Evolutionary conservation across 345 rosid genomes (phyloP), one percentile per base, ranked within the genome.

Genomic region (Pistacia atlantica): DNA sequence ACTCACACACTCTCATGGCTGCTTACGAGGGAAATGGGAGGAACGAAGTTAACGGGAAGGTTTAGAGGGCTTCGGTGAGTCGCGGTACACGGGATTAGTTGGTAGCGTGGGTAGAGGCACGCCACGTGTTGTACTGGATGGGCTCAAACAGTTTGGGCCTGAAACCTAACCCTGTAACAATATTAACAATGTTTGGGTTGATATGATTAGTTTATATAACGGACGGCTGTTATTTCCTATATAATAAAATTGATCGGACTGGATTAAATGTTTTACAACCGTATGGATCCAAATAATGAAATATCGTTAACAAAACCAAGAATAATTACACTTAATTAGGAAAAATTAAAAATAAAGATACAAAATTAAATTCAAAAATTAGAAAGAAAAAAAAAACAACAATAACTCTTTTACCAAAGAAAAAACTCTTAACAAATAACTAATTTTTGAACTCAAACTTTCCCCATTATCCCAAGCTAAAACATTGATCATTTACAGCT

Each of bases 371-470:
- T 58, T 58, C 62, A 58, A 58, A 58, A 58, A 16, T 57, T 31
- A 2, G 3, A 16, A 16, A 46, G 25, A 25, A 25, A 25, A 25
- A 25, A 25, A 25, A 25, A 25, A 25, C 25, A 46, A 46, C 0
- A 46, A 49, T 49, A 49, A 49, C 10, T 49, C 54, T 49, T 49
- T 49, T 49, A 49, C 54, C 54, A 49, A 49, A 49, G 10, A 13
- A 49, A 49, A 49, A 49, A 6, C 54, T 49, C 12, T 0, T 49
- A 49, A 49, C 54, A 49, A 1, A n/a, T 10, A 67, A 67, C 71
- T 12, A 25, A 68, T 4, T 68, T 68, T 68, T 68, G 56, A 68
- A 49, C 58, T 25, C 72, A 7, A 68, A 51, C 11, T 13, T 28
- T 28, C 72, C 58, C 58, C 35, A 48, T 7, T 10, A 49, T 49